Evolutionary conservation across 805 yeast species (phyloP), one percentile per base, ranked within the genome.

Genomic region (Starmerella scarabaei): DNA sequence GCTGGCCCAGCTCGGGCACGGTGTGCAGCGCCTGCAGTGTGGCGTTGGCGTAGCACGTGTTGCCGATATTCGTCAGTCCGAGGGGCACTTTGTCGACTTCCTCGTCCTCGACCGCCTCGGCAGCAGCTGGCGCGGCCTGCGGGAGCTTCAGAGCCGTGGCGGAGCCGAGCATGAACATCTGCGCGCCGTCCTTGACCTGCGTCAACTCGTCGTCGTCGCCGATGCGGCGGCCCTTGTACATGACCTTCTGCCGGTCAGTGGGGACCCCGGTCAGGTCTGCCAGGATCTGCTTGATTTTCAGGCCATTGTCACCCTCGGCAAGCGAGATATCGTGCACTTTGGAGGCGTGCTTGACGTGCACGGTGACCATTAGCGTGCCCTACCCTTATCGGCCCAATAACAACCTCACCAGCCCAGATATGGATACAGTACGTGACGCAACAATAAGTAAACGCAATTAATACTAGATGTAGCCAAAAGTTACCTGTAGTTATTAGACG

Each of bases 121-220:
- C 35, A 16, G 81, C 94, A 58, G 80, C 93, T 27, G 71, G 68
- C 21, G 38, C 20, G 21, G 33, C 35, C 5, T 38, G 31, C 8
- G 38, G 27, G 20, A 27, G 34, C 30, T 26, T 41, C 12, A 65
- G 64, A 7, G 63, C 57, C 47, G 56, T 43, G 2, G 94, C 88
- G 1, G 96, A 79, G 19, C 99, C 99, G 41, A 91, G 67, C 42
- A 91, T 82, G 94, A 91, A 81, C 18, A 88, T 66, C 12, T 73
- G 65, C 49, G 79, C 81, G 26, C 72, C 73, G 18, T 72, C 67
- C 53, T 79, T 80, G 46, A 86, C 56, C 20, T 67, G 70, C 37
- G 80, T 65, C 38, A 82, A 60, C 29, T 67, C 63, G n/a, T 63
- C 64, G 44, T 80, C 86, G 60, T 84, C 88, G 40, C 69, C 68